These are phyloP conservation scores for Piper betle DNA, from an alignment of 164 flowering plant species.

Conservation along the genomic window DNA sequence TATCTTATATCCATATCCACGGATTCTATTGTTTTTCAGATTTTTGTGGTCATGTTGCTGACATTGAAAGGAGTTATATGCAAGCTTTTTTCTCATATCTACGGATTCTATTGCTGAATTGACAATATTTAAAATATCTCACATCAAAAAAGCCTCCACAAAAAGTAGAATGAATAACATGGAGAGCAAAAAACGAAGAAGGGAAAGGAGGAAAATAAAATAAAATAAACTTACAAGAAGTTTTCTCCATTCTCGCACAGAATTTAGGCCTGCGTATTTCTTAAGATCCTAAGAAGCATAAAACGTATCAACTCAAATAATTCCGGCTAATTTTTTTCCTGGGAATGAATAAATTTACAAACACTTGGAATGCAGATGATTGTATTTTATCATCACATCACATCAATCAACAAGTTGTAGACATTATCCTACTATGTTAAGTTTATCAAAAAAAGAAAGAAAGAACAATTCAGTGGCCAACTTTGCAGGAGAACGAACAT, in stretches of 20 bases:
- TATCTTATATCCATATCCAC: no score
- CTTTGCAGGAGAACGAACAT: not conserved
- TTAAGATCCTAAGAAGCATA: slow-evolving; percentile 57
- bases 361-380: not conserved
- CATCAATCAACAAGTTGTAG: not conserved
- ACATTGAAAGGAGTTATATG: no score
- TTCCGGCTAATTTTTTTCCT: not conserved
- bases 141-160: not conserved
- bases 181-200: not conserved
- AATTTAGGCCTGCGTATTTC: slow-evolving; percentile 60
- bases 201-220: not conserved
- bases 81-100: no score
- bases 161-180: not conserved
- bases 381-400: not conserved
- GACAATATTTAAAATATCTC: no score
- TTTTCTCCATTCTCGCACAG: slow-evolving; percentile 74
- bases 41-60: no score
- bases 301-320: not conserved
- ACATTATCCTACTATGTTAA: no score
- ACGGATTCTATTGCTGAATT: no score
- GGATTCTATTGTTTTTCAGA: no score
- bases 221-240: slow-evolving; percentile 63
- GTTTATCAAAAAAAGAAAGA: not conserved
- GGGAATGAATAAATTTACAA: not conserved
- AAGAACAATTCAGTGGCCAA: not conserved